Base-by-base conservation (phyloP, 2,329 filamentous ascomycete species). In the Ophiostoma piceae region DNA sequence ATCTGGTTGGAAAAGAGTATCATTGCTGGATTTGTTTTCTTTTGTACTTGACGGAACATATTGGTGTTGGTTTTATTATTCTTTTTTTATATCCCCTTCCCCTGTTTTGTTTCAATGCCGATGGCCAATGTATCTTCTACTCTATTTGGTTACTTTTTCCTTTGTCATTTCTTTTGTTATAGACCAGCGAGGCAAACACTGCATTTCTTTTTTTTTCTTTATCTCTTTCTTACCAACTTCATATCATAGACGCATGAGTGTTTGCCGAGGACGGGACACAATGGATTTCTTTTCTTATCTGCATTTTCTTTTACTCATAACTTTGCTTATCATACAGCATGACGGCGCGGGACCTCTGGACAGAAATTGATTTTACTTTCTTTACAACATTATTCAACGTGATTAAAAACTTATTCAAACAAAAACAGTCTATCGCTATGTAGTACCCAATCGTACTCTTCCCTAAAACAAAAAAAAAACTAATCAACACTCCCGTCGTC, bases 401-500 rank as follows among this genome's bases (percentile, higher is more conserved):
- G 26, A 29, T 29, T 29, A 29, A 29, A 29, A 29, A 29, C 26
- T 29, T 29, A 29, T 29, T 29, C 26, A 29, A 29, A 29, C 26
- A 29, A 29, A 29, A 19, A 7, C 43, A 47, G 43, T 47, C 43
- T 47, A 47, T 47, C 43, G 43, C 43, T 47, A 47, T 19, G 19
- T n/a, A 7, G 43, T 47, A 47, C 16, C 43, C 43, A 47, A n/a
- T 47, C 43, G 43, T 47, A 47, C 43, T 6, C n/a, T n/a, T n/a
- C n/a, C n/a, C n/a, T n/a, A n/a, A n/a, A n/a, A n/a, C n/a, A n/a
- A n/a, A n/a, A 35, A 35, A 2, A 35, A 35, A 35, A 35, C 19
- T 60, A 70, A 8, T 70, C 69, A 2, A 70, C 69, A 62, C 69
- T 68, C 9, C 69, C 69, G 37, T 70, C 69, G 65, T 69, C 62